Evolutionary conservation across 768 basidiomycete species (phyloP).

Genomic region (Xanthoconium purpureum): DNA sequence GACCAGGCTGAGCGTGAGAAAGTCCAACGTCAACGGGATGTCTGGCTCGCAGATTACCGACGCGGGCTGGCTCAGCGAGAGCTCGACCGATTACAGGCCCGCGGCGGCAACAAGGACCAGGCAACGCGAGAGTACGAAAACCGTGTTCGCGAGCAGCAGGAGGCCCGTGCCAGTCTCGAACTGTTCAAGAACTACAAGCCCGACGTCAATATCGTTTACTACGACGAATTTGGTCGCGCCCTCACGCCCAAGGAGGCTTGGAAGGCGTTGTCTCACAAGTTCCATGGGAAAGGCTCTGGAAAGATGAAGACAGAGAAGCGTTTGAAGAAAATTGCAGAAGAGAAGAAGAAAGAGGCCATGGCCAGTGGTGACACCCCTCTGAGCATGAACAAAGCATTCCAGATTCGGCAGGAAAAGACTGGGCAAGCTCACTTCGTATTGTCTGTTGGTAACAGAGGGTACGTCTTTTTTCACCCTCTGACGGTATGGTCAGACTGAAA

Average conservation of each 20-base stretch:
- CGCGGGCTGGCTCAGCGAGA: conserved; percentile 75
- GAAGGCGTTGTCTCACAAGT: conserved; percentile 96
- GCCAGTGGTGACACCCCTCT: conserved; percentile 92
- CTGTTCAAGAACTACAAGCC: conserved; percentile 94
- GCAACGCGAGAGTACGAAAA: conserved; percentile 95
- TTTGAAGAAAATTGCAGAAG: conserved; percentile 95
- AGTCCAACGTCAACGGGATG: conserved; percentile 78
- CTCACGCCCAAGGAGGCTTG: conserved; percentile 95
- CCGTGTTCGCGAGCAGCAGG: conserved; percentile 84
- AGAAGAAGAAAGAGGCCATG: conserved; percentile 93
- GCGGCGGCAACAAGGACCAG: conserved; percentile 87
- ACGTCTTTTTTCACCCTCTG: conserved; percentile 25
- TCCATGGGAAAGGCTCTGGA: conserved; percentile 97
- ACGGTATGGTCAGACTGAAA: conserved; percentile 2
- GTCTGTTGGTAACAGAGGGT: conserved; percentile 92
- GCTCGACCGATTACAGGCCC: conserved; percentile 67
- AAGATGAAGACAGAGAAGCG: conserved; percentile 97
- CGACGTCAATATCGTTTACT: conserved; percentile 92
- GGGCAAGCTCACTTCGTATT: conserved; percentile 97
- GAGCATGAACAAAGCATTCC: conserved; percentile 93
- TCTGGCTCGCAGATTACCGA: conserved; percentile 88
- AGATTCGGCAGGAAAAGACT: conserved; percentile 87
- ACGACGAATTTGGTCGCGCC: conserved; percentile 90
- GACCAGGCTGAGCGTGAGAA: conserved; percentile 76
- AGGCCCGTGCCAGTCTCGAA: conserved; percentile 77